A percentile compares a stretch with the other conserved stretches of the same genome.
phyloP scores from a whole-genome alignment of 345 rosid species.

The Brassica cretica region DNA sequence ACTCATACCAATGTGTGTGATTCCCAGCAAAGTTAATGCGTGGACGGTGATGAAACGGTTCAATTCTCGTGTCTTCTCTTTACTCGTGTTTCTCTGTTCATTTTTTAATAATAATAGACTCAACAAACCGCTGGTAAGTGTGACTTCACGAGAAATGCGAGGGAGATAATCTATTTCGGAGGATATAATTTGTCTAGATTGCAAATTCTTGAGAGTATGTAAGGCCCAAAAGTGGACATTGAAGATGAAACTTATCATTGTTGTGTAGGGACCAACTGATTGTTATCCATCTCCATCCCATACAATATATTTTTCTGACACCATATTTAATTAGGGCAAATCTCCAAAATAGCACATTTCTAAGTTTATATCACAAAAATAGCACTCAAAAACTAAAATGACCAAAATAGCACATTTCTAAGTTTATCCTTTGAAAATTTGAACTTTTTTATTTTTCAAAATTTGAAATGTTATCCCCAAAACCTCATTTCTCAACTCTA shows the following conservation, averaged over 20 bases:
- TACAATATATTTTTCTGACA: conserved; percentile 10
- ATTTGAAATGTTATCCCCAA: too few species aligned
- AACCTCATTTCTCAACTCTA: too few species aligned
- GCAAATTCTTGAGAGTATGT: background rate
- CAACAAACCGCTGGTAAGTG: background rate
- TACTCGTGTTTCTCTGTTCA: background rate
- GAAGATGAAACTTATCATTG: background rate
- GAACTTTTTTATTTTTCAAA: too few species aligned
- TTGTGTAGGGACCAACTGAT: conserved; percentile 1
- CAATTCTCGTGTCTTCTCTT: conserved; percentile 20
- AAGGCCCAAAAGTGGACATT: conserved; percentile 12
- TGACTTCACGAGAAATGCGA: conserved; percentile 13
- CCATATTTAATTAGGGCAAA: background rate
- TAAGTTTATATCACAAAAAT: too few species aligned
- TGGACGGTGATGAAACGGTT: conserved; percentile 14
- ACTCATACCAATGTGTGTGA: conserved; percentile 19
- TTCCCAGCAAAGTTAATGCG: conserved; percentile 9
- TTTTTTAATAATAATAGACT: background rate
- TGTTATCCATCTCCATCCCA: conserved; percentile 15
- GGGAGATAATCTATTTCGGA: background rate
- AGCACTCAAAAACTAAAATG: too few species aligned
- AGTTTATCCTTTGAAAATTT: too few species aligned
- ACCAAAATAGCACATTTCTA: too few species aligned
- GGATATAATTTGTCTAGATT: background rate
- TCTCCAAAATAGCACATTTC: too few species aligned